Evolutionary conservation across 2,329 filamentous ascomycete species (phyloP).

Genomic region (Xylariaceae sp.): DNA sequence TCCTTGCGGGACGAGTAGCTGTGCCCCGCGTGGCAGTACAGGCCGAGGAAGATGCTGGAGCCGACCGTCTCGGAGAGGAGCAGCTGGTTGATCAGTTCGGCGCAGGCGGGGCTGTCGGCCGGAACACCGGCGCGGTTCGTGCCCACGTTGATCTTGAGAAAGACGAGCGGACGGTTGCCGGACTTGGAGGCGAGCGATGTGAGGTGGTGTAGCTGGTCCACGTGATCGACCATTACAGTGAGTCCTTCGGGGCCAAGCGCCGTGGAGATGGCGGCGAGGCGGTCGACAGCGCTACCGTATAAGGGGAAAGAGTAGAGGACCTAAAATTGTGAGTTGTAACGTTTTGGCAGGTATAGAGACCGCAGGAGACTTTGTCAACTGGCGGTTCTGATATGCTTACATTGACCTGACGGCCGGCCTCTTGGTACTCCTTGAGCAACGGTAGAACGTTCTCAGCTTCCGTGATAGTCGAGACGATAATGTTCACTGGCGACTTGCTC

Average conservation of each 20-base stretch:
- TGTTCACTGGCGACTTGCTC: slow-evolving; percentile 43
- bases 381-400: slow-evolving; percentile 33
- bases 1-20: slow-evolving; percentile 60
- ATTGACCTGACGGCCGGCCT: slow-evolving; percentile 51
- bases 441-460: slow-evolving; percentile 66
- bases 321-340: too few relatives aligned
- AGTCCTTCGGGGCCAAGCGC: slow-evolving; percentile 53
- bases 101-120: slow-evolving; percentile 41
- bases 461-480: slow-evolving; percentile 70
- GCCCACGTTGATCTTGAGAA: slow-evolving; percentile 73
- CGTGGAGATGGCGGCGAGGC: slow-evolving; percentile 53
- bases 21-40: slow-evolving; percentile 72
- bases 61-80: slow-evolving; percentile 38
- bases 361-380: too few relatives aligned
- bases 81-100: slow-evolving; percentile 40
- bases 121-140: slow-evolving; percentile 65
- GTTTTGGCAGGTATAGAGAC: too few relatives aligned
- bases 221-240: slow-evolving; percentile 66
- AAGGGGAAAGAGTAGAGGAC: slow-evolving; percentile 71
- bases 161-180: slow-evolving; percentile 50
- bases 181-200: slow-evolving; percentile 38
- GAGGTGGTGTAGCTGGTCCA: slow-evolving; percentile 49
- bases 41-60: slow-evolving; percentile 47
- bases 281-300: slow-evolving; percentile 53
- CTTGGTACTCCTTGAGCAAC: slow-evolving; percentile 54